phyloP scores from a whole-genome alignment of 805 yeast species.

The Starmerella floricola region DNA sequence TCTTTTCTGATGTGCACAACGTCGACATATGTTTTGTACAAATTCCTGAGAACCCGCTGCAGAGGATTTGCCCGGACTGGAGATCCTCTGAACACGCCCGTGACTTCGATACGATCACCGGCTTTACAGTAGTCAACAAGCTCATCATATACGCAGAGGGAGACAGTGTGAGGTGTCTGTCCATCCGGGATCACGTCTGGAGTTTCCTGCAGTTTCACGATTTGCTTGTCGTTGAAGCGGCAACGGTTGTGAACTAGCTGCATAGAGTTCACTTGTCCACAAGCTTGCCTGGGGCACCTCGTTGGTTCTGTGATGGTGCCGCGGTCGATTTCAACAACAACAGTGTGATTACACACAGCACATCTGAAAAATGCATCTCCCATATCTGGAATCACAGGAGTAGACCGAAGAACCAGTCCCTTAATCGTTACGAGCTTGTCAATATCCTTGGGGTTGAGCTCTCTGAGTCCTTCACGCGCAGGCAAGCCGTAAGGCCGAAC shows the following conservation, averaged over 20 bases:
- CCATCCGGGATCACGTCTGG: conserved; percentile 97
- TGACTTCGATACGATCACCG: conserved; percentile 91
- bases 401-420: conserved; percentile 78
- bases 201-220: conserved; percentile 85
- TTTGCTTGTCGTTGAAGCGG: conserved; percentile 89
- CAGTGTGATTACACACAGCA: conserved; percentile 85
- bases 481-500: conserved; percentile 82
- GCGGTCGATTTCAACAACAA: conserved; percentile 82
- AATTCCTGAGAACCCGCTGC: conserved; percentile 67
- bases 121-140: conserved; percentile 89
- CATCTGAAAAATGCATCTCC: conserved; percentile 93
- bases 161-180: conserved; percentile 94
- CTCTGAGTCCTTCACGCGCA: conserved; percentile 68
- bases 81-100: conserved; percentile 85
- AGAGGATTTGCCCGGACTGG: conserved; percentile 82
- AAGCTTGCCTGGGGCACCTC: conserved; percentile 78
- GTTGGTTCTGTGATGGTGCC: conserved; percentile 91
- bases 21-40: conserved; percentile 87
- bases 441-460: conserved; percentile 83
- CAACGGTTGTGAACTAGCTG: conserved; percentile 82
- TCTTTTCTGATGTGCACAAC: conserved; percentile 85
- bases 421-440: conserved; percentile 85
- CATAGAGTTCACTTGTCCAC: conserved; percentile 79
- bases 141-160: conserved; percentile 89
- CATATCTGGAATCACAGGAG: conserved; percentile 95